A percentile compares a stretch with the other conserved stretches of the same genome.
phyloP scores from a whole-genome alignment of 2,329 filamentous ascomycete species.

The Diaporthe helianthi region DNA sequence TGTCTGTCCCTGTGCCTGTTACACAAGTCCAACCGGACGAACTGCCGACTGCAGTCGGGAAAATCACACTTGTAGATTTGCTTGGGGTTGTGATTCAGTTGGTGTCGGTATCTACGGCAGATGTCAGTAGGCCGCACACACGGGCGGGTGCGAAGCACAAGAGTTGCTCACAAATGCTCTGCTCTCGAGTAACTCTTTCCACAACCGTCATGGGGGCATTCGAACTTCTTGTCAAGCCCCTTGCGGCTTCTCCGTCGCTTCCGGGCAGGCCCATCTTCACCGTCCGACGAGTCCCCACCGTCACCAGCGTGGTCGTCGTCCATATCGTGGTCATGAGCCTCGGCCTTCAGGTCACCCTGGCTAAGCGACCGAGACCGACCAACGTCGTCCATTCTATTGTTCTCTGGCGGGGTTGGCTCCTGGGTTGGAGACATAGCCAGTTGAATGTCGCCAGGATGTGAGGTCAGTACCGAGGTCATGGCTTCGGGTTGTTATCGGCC shows the following conservation, averaged over 20 bases:
- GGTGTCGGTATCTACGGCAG: slow-evolving; percentile 75
- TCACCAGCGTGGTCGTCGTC: slow-evolving; percentile 49
- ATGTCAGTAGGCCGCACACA: slow-evolving; percentile 39
- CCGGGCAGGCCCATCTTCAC: slow-evolving; percentile 56
- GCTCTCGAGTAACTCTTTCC: slow-evolving; percentile 96
- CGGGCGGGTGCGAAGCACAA: neutral
- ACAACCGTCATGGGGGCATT: slow-evolving; percentile 85
- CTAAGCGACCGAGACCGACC: slow-evolving; percentile 52
- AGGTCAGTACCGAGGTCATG: slow-evolving; percentile 53
- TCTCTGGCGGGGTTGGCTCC: slow-evolving; percentile 50
- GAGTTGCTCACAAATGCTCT: slow-evolving; percentile 79
- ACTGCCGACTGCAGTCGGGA: slow-evolving; percentile 86
- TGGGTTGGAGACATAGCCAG: slow-evolving; percentile 52
- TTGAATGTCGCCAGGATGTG: slow-evolving; percentile 50
- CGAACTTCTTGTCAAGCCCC: slow-evolving; percentile 80
- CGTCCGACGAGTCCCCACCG: slow-evolving; percentile 56
- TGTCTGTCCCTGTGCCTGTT: slow-evolving; percentile 84
- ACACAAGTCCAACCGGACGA: slow-evolving; percentile 92
- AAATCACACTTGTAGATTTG: slow-evolving; percentile 95
- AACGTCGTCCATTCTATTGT: slow-evolving; percentile 49
- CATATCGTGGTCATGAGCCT: slow-evolving; percentile 45
- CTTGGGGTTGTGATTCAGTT: slow-evolving; percentile 94
- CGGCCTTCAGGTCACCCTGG: slow-evolving; percentile 51
- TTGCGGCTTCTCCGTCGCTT: slow-evolving; percentile 78
- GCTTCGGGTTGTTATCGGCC: slow-evolving; percentile 39